Base-by-base conservation (phyloP, 345 rosid species). In the Trapa incisa region DNA sequence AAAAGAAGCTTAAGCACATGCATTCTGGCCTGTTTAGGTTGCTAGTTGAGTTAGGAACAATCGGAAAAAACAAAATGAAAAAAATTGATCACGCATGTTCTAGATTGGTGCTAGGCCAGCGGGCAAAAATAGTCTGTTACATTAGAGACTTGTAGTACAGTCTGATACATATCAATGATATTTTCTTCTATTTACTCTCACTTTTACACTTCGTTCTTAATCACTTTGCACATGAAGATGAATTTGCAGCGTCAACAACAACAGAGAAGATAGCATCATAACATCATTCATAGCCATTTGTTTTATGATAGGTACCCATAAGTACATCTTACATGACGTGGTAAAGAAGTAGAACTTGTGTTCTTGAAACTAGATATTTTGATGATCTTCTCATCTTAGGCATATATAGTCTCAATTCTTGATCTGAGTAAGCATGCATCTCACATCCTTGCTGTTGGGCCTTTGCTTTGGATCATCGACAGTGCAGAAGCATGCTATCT, bases 401-500 rank as follows among this genome's bases (percentile, higher is more conserved):
- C 64, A 29, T 67, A 47, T 3, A 29, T 67, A 47, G 3, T 43
- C 47, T 71, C 79, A 75, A 62, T 73, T 75, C 68, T 78, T 77
- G 72, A 88, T 84, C 68, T 88, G 95, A 48, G 80, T 66, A 74
- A 91, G 57, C 97, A 94, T 91, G 70, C 84, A 82, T 75, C 86
- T 73, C 47, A 76, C 89, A 61, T 91, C 88, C 80, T 83, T 94
- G 66, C 95, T 88, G 78, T 82, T 81, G 4, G 97, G 99, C 80
- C 99, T 90, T 67, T 88, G 81, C 79, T 86, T 88, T 0, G 96
- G 89, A 62, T 89, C 80, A 32, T 91, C 97, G 73, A 76, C 6
- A 50, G 97, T 91, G 79, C 92, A 91, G 67, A 82, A 94, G 75
- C 84, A 88, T 14, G 99, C 92, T 22, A 94, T 88, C 75, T 81